These are phyloP conservation scores for Coccomyxa subellipsoidea DNA, from an alignment of 163 green algal species.

Conservation along the genomic window DNA sequence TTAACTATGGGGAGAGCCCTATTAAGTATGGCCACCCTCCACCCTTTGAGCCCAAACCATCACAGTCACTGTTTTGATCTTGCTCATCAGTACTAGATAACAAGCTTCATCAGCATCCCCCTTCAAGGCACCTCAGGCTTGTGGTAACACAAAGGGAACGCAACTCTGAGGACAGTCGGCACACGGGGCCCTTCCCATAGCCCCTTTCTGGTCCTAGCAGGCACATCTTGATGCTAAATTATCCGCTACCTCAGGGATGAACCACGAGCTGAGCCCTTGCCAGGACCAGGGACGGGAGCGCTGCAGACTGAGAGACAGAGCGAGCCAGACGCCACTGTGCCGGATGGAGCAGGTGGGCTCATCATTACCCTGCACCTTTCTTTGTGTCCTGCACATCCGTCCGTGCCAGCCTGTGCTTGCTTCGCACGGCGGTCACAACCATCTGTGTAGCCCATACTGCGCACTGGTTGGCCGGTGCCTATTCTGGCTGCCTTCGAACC, in stretches of 20 bases:
- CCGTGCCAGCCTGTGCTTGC: too few species aligned
- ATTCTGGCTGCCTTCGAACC: too few species aligned
- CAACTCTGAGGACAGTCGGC: too few species aligned
- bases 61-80: neutral
- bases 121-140: too few species aligned
- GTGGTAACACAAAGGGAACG: too few species aligned
- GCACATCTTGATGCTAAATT: neutral
- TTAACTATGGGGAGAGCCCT: too few species aligned
- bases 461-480: too few species aligned
- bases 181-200: neutral
- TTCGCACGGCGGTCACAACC: too few species aligned
- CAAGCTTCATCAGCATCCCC: too few species aligned
- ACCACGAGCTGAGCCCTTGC: neutral
- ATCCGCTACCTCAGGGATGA: neutral
- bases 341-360: neutral
- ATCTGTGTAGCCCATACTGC: too few species aligned
- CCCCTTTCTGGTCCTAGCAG: neutral
- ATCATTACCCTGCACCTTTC: neutral
- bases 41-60: neutral
- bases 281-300: neutral
- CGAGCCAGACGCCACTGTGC: neutral
- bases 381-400: too few species aligned
- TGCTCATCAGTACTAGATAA: too few species aligned
- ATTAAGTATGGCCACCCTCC: neutral
- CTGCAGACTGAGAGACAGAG: neutral